These are phyloP conservation scores for Pseudocercospora macadamiae DNA, from an alignment of 2,329 filamentous ascomycete species.

Conservation along the genomic window DNA sequence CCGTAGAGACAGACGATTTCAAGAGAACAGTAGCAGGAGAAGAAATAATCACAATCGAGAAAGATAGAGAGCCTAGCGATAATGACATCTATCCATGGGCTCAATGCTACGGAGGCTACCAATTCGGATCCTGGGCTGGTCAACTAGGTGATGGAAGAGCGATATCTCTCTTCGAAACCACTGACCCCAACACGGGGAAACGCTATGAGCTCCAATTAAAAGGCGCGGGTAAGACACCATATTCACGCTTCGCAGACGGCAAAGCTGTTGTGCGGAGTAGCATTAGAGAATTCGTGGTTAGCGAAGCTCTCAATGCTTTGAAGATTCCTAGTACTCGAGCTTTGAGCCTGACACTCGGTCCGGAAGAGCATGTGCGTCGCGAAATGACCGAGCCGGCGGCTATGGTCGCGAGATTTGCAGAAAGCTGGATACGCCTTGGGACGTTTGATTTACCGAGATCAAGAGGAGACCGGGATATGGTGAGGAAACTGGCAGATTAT, in stretches of 20 bases:
- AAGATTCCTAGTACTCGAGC: conserved; percentile 85
- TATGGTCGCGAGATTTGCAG: conserved; percentile 88
- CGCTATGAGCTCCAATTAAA: conserved; percentile 94
- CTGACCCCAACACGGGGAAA: conserved; percentile 69
- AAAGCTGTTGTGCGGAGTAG: conserved; percentile 90
- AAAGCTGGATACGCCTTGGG: conserved; percentile 90
- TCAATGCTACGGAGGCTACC: conserved; percentile 88
- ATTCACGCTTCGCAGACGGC: conserved; percentile 94
- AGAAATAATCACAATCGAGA: conserved; percentile 75
- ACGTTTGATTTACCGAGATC: conserved; percentile 91
- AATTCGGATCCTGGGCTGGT: conserved; percentile 82
- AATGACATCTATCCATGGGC: conserved; percentile 92
- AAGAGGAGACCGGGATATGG: conserved; percentile 74
- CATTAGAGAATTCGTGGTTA: conserved; percentile 92
- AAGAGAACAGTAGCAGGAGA: conserved; percentile 79
- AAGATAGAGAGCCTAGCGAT: conserved; percentile 56
- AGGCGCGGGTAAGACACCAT: conserved; percentile 89
- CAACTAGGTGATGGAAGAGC: conserved; percentile 93
- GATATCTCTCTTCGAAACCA: conserved; percentile 90
- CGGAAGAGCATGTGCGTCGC: conserved; percentile 71
- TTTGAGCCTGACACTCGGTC: conserved; percentile 76
- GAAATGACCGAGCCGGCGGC: conserved; percentile 87
- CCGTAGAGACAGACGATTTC: conserved; percentile 74
- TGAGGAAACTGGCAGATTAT: conserved; percentile 77
- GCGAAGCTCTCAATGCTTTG: conserved; percentile 83